Evolutionary conservation across 78 protist genomes (phyloP).

Genomic region (Dictyostelium brefeldianum): DNA sequence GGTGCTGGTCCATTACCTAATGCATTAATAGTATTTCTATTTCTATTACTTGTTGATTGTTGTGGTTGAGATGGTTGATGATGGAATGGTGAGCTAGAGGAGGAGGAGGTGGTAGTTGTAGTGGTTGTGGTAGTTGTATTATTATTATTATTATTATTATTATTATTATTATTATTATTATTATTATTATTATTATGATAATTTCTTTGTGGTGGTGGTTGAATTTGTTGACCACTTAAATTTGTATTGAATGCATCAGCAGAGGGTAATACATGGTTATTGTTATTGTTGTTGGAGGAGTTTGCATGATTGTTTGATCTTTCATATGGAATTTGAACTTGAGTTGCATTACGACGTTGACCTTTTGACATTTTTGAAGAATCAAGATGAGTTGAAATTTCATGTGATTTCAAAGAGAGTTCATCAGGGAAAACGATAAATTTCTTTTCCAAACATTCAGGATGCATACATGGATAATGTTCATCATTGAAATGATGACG

Average conservation of each 20-base stretch:
- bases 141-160: background rate
- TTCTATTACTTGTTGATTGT: background rate
- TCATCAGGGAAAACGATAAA: conserved; percentile 74
- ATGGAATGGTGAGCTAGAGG: too few species aligned
- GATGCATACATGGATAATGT: conserved; percentile 76
- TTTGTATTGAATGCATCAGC: background rate
- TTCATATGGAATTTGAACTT: conserved; percentile 21
- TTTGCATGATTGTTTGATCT: background rate
- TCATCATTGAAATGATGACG: conserved; percentile 66
- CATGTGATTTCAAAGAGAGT: conserved; percentile 32
- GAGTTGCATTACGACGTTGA: conserved; percentile 20
- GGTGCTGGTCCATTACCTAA: conserved; percentile 19
- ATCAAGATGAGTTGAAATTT: conserved; percentile 58
- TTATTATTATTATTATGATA: background rate
- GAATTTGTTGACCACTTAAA: background rate
- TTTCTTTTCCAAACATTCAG: conserved; percentile 67
- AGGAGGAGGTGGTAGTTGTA: background rate
- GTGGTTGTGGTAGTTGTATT: background rate
- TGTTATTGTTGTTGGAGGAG: background rate
- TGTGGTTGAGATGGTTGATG: background rate
- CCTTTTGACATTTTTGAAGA: conserved; percentile 15
- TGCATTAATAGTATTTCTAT: background rate
- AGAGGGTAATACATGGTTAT: background rate
- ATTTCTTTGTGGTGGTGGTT: background rate
- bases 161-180: background rate